Percentiles rank a stretch among this genome's conserved stretches.
phyloP scores from a whole-genome alignment of 495 filamentous ascomycete species.

The Lasiosphaeria ovina region DNA sequence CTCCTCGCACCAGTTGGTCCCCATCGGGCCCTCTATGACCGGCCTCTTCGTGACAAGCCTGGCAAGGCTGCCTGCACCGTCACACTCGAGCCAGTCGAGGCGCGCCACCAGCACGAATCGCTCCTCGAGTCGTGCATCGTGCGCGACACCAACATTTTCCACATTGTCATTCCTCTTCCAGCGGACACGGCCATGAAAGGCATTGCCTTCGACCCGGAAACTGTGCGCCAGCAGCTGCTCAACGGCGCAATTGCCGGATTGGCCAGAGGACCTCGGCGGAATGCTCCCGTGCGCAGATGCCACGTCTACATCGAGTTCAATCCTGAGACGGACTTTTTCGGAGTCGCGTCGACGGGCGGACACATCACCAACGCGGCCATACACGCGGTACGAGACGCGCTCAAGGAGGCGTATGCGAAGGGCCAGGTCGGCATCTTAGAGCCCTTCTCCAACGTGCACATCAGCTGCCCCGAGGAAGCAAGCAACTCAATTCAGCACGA shows the following conservation, averaged over 20 bases:
- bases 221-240: conserved; percentile 62
- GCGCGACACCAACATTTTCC: conserved; percentile 60
- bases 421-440: conserved; percentile 71
- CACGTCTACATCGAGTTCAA: conserved; percentile 69
- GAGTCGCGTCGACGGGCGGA: conserved; percentile 57
- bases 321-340: conserved; percentile 61
- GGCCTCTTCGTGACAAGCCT: conserved; percentile 73
- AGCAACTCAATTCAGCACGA: conserved; percentile 90
- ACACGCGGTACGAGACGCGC: conserved; percentile 63
- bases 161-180: conserved; percentile 46
- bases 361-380: conserved; percentile 78
- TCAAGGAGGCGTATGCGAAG: conserved; percentile 53
- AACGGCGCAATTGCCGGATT: conserved; percentile 84
- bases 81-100: conserved; percentile 58
- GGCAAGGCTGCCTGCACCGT: conserved; percentile 75
- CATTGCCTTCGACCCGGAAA: conserved; percentile 58
- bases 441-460: conserved; percentile 83
- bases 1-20: conserved; percentile 52
- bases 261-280: conserved; percentile 74
- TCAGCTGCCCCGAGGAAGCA: conserved; percentile 76
- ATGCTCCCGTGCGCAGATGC: conserved; percentile 70
- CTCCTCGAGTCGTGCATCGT: conserved; percentile 34
- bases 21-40: conserved; percentile 67
- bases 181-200: conserved; percentile 26
- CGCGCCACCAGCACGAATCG: conserved; percentile 34